phyloP scores from a whole-genome alignment of 2,329 filamentous ascomycete genomes.

The Stagonosporopsis cucurbitacearum region DNA sequence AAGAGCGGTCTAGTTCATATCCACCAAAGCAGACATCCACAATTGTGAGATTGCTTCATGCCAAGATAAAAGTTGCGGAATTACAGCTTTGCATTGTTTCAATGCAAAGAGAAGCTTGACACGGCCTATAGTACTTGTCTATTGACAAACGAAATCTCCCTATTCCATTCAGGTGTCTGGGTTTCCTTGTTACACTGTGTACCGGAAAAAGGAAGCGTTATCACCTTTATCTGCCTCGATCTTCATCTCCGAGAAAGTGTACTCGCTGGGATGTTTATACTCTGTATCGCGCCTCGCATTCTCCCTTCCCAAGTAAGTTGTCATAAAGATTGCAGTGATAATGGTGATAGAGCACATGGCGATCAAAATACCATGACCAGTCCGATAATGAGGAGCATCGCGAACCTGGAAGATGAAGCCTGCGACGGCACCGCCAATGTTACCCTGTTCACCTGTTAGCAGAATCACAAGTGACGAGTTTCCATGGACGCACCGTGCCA shows the following conservation, averaged over 20 bases:
- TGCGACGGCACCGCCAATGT: conserved; percentile 8
- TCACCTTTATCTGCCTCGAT: conserved; percentile 62
- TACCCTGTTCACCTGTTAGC: conserved; percentile 4
- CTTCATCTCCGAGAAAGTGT: conserved; percentile 53
- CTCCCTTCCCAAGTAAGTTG: conserved; percentile 61
- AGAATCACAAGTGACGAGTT: neutral
- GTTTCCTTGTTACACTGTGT: conserved; percentile 26
- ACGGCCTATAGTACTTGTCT: too few relatives aligned
- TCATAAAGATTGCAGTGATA: conserved; percentile 54
- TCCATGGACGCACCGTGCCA: neutral
- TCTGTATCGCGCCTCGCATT: conserved; percentile 57
- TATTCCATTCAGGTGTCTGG: too few relatives aligned
- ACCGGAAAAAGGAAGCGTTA: conserved; percentile 52
- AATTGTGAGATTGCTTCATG: too few relatives aligned
- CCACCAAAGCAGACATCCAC: too few relatives aligned
- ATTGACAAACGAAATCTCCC: too few relatives aligned
- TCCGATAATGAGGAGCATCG: conserved; percentile 8
- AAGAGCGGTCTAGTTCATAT: too few relatives aligned
- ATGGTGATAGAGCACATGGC: neutral
- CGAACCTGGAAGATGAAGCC: conserved; percentile 8
- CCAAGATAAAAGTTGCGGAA: too few relatives aligned
- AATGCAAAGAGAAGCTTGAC: too few relatives aligned
- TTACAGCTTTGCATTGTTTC: too few relatives aligned
- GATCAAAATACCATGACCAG: conserved; percentile 6
- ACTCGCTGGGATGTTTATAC: conserved; percentile 2